These are phyloP conservation scores for Termitomyces sp. DNA, from an alignment of 768 basidiomycete genomes.

Conservation along the genomic window DNA sequence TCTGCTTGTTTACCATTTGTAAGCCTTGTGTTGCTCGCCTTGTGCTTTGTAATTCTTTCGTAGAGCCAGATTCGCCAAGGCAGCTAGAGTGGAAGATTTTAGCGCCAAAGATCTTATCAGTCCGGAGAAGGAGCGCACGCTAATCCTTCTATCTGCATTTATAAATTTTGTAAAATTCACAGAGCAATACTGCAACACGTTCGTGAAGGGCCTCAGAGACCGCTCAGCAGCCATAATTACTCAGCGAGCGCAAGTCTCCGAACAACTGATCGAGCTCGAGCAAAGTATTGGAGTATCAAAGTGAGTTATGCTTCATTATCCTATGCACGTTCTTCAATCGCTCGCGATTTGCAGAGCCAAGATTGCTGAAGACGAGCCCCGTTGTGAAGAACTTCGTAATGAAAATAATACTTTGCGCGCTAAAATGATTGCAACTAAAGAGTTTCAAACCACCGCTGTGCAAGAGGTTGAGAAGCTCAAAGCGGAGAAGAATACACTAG, in stretches of 20 bases:
- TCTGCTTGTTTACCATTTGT: slow-evolving; percentile 70
- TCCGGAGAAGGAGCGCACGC: slow-evolving; percentile 73
- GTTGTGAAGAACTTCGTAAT: slow-evolving; percentile 50
- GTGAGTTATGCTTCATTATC: slow-evolving; percentile 31
- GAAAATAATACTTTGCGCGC: slow-evolving; percentile 61
- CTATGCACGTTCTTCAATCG: background rate
- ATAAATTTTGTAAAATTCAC: slow-evolving; percentile 94
- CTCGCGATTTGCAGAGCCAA: slow-evolving; percentile 40
- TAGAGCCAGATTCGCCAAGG: slow-evolving; percentile 66
- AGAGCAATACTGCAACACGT: slow-evolving; percentile 60
- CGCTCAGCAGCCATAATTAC: slow-evolving; percentile 50
- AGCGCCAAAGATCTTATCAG: slow-evolving; percentile 65
- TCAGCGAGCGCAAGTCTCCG: slow-evolving; percentile 55
- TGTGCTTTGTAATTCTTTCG: slow-evolving; percentile 1
- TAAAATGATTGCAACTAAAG: slow-evolving; percentile 66
- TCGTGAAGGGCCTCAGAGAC: slow-evolving; percentile 58
- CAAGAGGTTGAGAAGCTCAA: slow-evolving; percentile 70
- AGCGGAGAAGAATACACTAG: slow-evolving; percentile 57
- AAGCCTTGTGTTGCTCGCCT: slow-evolving; percentile 14
- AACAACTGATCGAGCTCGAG: slow-evolving; percentile 44
- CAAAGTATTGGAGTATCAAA: slow-evolving; percentile 49
- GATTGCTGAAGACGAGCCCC: slow-evolving; percentile 65
- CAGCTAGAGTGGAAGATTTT: slow-evolving; percentile 76
- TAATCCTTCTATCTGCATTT: slow-evolving; percentile 75
- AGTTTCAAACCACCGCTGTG: slow-evolving; percentile 51